Evolutionary conservation across 805 yeast genomes (phyloP), one percentile per base, ranked within the genome.

Genomic region (Candida patagonica): DNA sequence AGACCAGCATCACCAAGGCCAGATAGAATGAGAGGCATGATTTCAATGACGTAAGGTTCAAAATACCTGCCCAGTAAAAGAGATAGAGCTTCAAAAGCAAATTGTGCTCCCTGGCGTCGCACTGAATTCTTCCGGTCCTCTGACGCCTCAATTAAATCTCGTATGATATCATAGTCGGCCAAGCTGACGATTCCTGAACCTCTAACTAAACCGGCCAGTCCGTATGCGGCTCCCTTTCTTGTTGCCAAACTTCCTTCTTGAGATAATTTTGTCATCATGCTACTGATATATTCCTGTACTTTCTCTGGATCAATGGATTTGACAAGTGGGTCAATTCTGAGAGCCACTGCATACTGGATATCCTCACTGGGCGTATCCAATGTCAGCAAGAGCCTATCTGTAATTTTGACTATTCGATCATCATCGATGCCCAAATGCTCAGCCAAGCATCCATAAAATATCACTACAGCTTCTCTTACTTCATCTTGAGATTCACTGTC

Each of bases 161-260:
- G 71, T 42, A 86, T 76, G 31, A 92, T 70, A 52, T 85, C 95
- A 54, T 74, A 76, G 37, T 80, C 80, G 8, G 84, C 71, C 38
- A 92, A 63, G 0, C 94, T 71, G 43, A 76, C 70, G 39, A 92
- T 76, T 49, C 98, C 98, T 17, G 76, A 72, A 43, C 99, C 98
- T 54, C 84, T 80, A 2, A 83, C 89, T 33, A 92, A 62, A 47
- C 99, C 99, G 17, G 97, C 83, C 51, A 92, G 72, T 59, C 97
- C 98, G 63, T 84, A 87, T 1, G 97, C 97, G 2, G 96, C 89
- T 54, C 97, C 99, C 48, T 89, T 73, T 56, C 95, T 72, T n/a
- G 68, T 66, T 4, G 63, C 61, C 4, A 69, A 59, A 32, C 62
- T 59, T 24, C 64, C 63, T 2, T 76, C 76, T 6, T 61, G 57